phyloP scores from a whole-genome alignment of 2,329 filamentous ascomycete genomes.

The Venturia nashicola region DNA sequence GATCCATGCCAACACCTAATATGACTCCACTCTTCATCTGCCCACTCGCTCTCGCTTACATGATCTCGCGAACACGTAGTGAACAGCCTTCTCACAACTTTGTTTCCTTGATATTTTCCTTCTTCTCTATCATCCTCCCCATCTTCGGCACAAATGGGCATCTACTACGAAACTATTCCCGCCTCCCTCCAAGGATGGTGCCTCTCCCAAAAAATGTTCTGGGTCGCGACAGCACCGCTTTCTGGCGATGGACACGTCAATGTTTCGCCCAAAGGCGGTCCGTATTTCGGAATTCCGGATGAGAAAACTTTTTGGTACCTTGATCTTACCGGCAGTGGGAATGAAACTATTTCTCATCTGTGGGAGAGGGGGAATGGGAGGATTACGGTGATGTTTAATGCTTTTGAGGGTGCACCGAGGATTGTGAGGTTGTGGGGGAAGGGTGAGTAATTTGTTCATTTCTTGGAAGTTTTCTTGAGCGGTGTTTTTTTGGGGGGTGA shows the following conservation, averaged over 20 bases:
- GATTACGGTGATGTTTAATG: constrained; percentile 30
- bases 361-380: constrained; percentile 29
- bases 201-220: constrained; percentile 25
- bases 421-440: constrained; percentile 33
- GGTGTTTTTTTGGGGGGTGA: neutral
- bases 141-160: constrained; percentile 23
- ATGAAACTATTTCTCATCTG: constrained; percentile 32
- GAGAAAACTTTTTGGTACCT: constrained; percentile 32
- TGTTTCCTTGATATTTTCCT: too few relatives aligned
- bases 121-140: neutral
- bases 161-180: constrained; percentile 32
- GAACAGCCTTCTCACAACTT: neutral
- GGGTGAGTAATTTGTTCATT: constrained; percentile 12
- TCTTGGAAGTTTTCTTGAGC: too few relatives aligned
- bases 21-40: neutral
- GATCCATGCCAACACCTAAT: neutral
- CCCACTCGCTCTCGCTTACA: neutral
- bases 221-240: constrained; percentile 31
- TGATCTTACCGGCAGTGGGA: constrained; percentile 29
- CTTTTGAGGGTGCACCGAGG: constrained; percentile 28
- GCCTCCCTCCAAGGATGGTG: constrained; percentile 28
- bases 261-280: constrained; percentile 32
- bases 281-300: constrained; percentile 29
- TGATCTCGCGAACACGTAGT: neutral
- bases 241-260: constrained; percentile 30